Evolutionary conservation across 345 rosid species (phyloP).

Genomic region (Syzygium aqueum): DNA sequence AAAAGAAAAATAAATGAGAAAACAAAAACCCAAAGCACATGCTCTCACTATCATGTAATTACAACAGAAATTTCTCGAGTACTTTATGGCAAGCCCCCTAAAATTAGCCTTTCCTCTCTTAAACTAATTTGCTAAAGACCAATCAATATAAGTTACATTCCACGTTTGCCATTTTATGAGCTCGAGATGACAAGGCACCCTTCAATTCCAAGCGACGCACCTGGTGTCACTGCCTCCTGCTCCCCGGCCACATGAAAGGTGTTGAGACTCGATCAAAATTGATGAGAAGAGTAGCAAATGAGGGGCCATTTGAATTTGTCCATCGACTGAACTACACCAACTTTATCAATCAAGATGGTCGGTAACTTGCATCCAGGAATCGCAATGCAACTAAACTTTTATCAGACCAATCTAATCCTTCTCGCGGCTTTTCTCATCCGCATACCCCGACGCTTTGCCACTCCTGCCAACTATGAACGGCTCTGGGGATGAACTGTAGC

Average conservation of each 20-base stretch:
- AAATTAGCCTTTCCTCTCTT: neutral
- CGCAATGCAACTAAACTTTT: neutral
- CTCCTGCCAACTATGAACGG: constrained; percentile 57
- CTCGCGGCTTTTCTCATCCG: constrained; percentile 25
- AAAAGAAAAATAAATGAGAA: neutral
- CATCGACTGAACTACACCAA: neutral
- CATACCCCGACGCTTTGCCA: constrained; percentile 66
- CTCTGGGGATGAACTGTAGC: constrained; percentile 38
- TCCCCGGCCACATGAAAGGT: neutral
- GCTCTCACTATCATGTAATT: neutral
- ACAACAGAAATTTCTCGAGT: neutral
- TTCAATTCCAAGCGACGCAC: neutral
- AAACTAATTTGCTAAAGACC: neutral
- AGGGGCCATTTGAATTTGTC: neutral
- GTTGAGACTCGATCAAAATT: neutral
- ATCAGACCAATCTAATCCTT: neutral
- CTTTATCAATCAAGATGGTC: neutral
- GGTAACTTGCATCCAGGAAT: neutral
- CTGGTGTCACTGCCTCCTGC: neutral
- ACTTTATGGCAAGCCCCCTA: neutral
- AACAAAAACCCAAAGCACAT: neutral
- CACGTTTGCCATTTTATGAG: neutral
- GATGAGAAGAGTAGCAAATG: neutral
- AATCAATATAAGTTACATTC: neutral
- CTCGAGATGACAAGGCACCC: neutral